Percentiles rank a stretch among this genome's conserved stretches.
These are phyloP conservation scores for Mucuna pruriens DNA, from an alignment of 306 rosid species.

Conservation along the genomic window DNA sequence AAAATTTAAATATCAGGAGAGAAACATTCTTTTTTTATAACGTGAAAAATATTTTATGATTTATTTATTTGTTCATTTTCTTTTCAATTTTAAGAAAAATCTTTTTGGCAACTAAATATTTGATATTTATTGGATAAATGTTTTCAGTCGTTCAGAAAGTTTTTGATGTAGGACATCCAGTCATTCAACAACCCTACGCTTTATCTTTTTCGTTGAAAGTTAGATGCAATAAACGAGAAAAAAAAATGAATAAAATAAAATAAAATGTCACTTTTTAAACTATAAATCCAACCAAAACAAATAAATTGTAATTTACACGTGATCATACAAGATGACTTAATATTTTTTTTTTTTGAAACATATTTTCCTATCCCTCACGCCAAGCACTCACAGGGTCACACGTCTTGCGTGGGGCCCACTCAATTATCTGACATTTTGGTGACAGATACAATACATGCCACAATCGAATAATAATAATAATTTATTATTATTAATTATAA, in stretches of 20 bases:
- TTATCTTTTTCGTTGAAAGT: neutral
- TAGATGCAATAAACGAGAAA: neutral
- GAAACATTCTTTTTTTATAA: too few species aligned
- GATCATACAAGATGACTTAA: neutral
- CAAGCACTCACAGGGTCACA: neutral
- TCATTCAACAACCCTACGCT: neutral
- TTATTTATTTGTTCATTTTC: too few species aligned
- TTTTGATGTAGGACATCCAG: neutral
- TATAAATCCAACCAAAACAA: neutral
- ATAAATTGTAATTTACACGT: neutral
- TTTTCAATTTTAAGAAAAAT: neutral
- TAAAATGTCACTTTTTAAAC: neutral
- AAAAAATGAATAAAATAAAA: neutral
- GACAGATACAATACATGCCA: neutral
- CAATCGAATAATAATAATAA: too few species aligned
- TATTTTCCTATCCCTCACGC: neutral
- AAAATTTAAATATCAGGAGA: too few species aligned
- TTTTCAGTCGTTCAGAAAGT: neutral
- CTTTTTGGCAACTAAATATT: neutral
- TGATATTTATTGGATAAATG: neutral
- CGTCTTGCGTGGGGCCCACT: constrained; percentile 26
- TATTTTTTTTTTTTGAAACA: neutral
- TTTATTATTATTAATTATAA: too few species aligned
- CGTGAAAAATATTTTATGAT: too few species aligned
- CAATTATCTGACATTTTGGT: neutral